Conservation (phyloP, 2,329 filamentous ascomycete genomes). For the Lachnellula suecica region DNA sequence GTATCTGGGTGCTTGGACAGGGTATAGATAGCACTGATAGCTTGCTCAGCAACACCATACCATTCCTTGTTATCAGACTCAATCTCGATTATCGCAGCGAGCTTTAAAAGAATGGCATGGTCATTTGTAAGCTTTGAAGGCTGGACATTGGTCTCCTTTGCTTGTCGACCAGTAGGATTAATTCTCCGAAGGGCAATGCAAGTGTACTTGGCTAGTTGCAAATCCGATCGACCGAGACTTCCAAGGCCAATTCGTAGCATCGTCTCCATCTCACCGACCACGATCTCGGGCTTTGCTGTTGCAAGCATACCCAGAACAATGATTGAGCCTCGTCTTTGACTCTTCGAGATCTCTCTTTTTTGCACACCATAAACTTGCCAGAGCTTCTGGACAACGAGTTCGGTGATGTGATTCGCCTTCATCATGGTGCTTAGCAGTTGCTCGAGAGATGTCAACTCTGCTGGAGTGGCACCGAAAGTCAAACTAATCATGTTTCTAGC, state of each 20-base stretch:
- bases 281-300: slow-evolving; percentile 86
- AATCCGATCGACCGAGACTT: slow-evolving; percentile 73
- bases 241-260: slow-evolving; percentile 91
- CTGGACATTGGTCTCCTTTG: slow-evolving; percentile 67
- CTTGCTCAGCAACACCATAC: slow-evolving; percentile 94
- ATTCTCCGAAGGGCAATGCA: slow-evolving; percentile 91
- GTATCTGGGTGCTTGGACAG: slow-evolving; percentile 92
- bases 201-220: slow-evolving; percentile 90
- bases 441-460: slow-evolving; percentile 92
- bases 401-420: slow-evolving; percentile 84
- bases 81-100: slow-evolving; percentile 84
- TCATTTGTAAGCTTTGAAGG: slow-evolving; percentile 85
- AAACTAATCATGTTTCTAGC: slow-evolving; percentile 98
- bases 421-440: slow-evolving; percentile 97
- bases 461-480: slow-evolving; percentile 91
- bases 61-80: slow-evolving; percentile 91
- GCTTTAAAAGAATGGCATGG: slow-evolving; percentile 77
- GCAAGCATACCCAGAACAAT: slow-evolving; percentile 97
- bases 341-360: slow-evolving; percentile 87
- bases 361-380: slow-evolving; percentile 98
- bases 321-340: slow-evolving; percentile 87
- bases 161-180: slow-evolving; percentile 78
- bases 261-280: slow-evolving; percentile 90
- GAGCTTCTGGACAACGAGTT: slow-evolving; percentile 83
- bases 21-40: slow-evolving; percentile 91